Evolutionary conservation across 495 filamentous ascomycete genomes (phyloP).

Genomic region (Articulospora tetracladia): DNA sequence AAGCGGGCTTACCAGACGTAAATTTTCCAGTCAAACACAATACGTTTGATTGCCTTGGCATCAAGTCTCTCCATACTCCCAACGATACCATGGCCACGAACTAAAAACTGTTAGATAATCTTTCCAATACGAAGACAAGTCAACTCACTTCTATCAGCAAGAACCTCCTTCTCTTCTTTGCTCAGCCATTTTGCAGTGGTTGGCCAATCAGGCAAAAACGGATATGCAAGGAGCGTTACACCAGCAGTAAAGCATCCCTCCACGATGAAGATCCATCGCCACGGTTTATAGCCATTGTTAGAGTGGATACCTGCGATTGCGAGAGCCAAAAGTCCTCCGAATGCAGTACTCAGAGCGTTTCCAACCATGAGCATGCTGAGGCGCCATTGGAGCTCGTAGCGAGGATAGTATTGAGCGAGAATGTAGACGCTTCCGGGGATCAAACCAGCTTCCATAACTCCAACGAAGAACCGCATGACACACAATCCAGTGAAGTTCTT

Average conservation of each 20-base stretch:
- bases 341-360: conserved; percentile 52
- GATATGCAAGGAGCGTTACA: conserved; percentile 56
- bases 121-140: neutral
- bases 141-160: conserved; percentile 13
- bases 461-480: conserved; percentile 65
- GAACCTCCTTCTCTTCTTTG: conserved; percentile 59
- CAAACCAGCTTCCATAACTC: conserved; percentile 49
- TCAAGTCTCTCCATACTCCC: conserved; percentile 9
- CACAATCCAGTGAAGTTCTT: conserved; percentile 57
- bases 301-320: conserved; percentile 38
- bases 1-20: conserved; percentile 9
- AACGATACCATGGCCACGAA: conserved; percentile 11
- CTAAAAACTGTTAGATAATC: neutral
- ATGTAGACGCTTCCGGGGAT: conserved; percentile 38
- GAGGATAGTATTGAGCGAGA: conserved; percentile 51
- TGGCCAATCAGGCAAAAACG: conserved; percentile 61
- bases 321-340: conserved; percentile 56
- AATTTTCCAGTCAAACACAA: conserved; percentile 12
- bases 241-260: conserved; percentile 35
- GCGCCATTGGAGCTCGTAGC: conserved; percentile 41
- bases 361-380: conserved; percentile 58
- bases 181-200: conserved; percentile 58
- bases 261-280: conserved; percentile 28
- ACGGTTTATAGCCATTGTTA: conserved; percentile 28
- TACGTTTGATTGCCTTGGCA: conserved; percentile 3